phyloP scores from a whole-genome alignment of 2,329 filamentous ascomycete genomes.

The Apiospora hydei region DNA sequence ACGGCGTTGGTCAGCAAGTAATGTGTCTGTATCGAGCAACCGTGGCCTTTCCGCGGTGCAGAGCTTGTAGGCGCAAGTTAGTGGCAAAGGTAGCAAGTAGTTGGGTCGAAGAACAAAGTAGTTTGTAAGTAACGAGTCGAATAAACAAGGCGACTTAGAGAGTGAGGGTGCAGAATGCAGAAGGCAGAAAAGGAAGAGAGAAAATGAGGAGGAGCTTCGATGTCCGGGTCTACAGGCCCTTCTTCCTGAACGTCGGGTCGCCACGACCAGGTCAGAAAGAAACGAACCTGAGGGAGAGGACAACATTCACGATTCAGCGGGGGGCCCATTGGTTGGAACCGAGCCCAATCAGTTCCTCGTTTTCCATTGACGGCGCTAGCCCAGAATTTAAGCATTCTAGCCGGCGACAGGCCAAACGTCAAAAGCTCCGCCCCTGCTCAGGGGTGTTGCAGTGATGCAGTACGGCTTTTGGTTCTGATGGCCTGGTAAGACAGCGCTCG shows the following conservation, averaged over 20 bases:
- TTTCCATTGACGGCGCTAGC: background rate
- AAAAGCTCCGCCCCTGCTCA: constrained; percentile 7
- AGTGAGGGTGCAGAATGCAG: background rate
- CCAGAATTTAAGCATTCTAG: constrained; percentile 18
- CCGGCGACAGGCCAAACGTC: background rate
- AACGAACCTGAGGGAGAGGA: constrained; percentile 14
- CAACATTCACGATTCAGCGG: constrained; percentile 17
- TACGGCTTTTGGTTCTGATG: background rate
- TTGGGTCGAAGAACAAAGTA: constrained; percentile 6
- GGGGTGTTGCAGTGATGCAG: background rate
- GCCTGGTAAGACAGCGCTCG: background rate
- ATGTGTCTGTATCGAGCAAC: constrained; percentile 31
- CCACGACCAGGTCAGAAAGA: constrained; percentile 1
- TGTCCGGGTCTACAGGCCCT: background rate
- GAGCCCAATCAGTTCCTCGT: constrained; percentile 3
- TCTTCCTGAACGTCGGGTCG: constrained; percentile 16
- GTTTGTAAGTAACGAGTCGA: background rate
- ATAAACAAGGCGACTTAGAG: background rate
- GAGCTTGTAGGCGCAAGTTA: constrained; percentile 25
- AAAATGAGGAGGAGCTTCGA: constrained; percentile 22
- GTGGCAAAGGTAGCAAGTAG: constrained; percentile 29
- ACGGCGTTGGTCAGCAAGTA: background rate
- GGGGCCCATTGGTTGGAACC: background rate
- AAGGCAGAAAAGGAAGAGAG: constrained; percentile 20
- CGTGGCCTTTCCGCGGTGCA: constrained; percentile 35